These are phyloP conservation scores for Sarocladium brachiariae DNA, from an alignment of 2,329 filamentous ascomycete species.

Conservation along the genomic window DNA sequence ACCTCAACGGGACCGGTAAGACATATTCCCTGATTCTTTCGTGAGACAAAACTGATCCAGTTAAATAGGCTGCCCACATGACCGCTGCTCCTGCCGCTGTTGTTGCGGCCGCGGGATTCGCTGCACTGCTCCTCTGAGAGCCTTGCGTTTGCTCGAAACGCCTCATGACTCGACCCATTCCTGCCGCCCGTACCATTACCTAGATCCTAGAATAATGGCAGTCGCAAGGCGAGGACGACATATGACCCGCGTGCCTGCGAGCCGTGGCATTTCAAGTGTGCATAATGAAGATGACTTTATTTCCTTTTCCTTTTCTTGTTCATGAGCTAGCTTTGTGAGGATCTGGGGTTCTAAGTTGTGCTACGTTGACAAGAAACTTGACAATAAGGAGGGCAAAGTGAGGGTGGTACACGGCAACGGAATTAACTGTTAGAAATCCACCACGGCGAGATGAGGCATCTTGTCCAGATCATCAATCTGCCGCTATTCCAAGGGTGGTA, in stretches of 20 bases:
- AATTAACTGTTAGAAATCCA: neutral
- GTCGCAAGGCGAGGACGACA: too few relatives aligned
- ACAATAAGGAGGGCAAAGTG: neutral
- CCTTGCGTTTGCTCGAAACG: neutral
- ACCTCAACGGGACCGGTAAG: constrained; percentile 22
- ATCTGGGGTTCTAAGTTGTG: constrained; percentile 15
- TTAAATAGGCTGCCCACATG: constrained; percentile 27
- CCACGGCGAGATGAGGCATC: neutral
- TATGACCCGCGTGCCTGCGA: too few relatives aligned
- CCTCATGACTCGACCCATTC: too few relatives aligned
- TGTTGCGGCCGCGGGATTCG: constrained; percentile 42
- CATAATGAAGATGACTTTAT: constrained; percentile 28
- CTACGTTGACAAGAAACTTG: neutral
- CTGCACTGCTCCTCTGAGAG: constrained; percentile 39
- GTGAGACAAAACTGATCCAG: neutral
- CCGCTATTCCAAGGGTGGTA: neutral
- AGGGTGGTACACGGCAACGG: neutral
- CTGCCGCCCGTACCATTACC: too few relatives aligned
- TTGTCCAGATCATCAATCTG: too few relatives aligned
- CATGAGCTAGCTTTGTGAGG: constrained; percentile 23
- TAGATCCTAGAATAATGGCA: too few relatives aligned
- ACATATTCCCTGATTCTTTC: constrained; percentile 9
- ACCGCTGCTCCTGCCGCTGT: constrained; percentile 40
- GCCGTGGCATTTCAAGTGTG: constrained; percentile 23
- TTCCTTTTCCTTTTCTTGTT: constrained; percentile 25